Evolutionary conservation across 202 grass and related monocot genomes (phyloP), one percentile per base, ranked within the genome.

Genomic region (Digitaria exilis): DNA sequence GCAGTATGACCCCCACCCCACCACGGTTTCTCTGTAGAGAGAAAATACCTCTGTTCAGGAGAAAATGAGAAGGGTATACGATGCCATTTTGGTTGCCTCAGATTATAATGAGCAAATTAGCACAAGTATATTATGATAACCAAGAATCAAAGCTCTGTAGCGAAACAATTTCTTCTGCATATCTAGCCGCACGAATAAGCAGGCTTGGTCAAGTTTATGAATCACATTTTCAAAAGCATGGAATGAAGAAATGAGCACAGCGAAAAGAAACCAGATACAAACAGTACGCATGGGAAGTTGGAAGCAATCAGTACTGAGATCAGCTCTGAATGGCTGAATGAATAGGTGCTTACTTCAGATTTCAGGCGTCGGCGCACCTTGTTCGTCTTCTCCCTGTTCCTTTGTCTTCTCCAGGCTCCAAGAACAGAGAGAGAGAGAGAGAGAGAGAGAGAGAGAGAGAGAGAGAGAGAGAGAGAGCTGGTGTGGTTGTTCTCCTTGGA

Each of bases 401-500:
- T 81, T 77, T 29, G 43, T 80, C 59, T 79, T 61, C 74, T 62
- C 21, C 61, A 61, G 46, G 44, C 29, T 14, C 34, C 34, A 14
- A 61, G 49, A 67, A 15, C 1, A 6, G 31, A 7, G 7, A 7
- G 7, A 39, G 37, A 39, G 7, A 6, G 76, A 69, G 35, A 15
- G 57, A 39, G 37, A 49, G 19, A 61, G 37, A 39, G 7, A 6
- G 76, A 69, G 35, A 15, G 57, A 39, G 37, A 49, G 19, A 61
- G 19, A 41, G 34, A 62, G 45, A 50, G 70, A 22, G 30, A 13
- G 74, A 18, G 46, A 28, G 58, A 52, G n/a, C n/a, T n/a, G 71
- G 34, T 69, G 19, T 51, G 78, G 60, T 16, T 58, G 48, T 32
- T 89, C 83, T 68, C 32, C 73, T 73, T 79, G 61, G 83, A 32